Evolutionary conservation across 2,329 filamentous ascomycete species (phyloP).

Genomic region (Coniella vitis): DNA sequence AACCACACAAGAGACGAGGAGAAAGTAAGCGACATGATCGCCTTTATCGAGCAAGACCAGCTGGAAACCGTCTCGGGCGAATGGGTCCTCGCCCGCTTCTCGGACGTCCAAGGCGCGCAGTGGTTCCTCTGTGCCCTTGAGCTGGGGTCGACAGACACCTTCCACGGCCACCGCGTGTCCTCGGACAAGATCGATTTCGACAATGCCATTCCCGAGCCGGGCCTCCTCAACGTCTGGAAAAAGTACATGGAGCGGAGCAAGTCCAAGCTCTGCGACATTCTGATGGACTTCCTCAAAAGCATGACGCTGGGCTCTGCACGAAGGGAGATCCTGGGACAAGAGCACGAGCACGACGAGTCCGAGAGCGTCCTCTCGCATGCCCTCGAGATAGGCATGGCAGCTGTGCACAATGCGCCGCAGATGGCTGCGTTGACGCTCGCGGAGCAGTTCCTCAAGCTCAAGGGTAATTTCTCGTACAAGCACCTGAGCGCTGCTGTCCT

Average conservation of each 20-base stretch:
- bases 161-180: background rate
- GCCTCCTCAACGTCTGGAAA: background rate
- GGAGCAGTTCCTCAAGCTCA: background rate
- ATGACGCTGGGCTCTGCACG: background rate
- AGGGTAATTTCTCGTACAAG: background rate
- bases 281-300: background rate
- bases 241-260: background rate
- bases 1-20: background rate
- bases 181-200: background rate
- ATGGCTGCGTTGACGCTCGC: background rate
- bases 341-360: background rate
- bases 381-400: background rate
- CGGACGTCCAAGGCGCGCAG: background rate
- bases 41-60: background rate
- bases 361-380: background rate
- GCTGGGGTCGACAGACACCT: background rate
- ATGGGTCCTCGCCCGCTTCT: background rate
- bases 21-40: background rate
- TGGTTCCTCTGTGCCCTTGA: background rate
- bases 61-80: background rate
- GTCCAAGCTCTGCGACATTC: background rate
- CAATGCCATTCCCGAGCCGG: background rate
- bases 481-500: background rate
- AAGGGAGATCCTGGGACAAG: background rate
- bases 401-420: background rate